Conservation (phyloP, 164 flowering plant species). For the Berberis thunbergii region DNA sequence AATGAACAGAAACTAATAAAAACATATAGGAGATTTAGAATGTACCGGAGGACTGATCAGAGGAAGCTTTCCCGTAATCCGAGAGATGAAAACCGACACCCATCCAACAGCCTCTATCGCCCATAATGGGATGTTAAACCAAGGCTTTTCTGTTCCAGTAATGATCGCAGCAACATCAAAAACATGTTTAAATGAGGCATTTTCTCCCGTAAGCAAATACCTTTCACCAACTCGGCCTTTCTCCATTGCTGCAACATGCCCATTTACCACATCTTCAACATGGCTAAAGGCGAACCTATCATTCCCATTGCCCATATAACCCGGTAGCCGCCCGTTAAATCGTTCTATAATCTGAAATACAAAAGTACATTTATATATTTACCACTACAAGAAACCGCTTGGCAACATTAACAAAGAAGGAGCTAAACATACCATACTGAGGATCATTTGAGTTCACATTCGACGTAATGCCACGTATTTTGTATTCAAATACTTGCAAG, state of each 20-base stretch:
- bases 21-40: background rate
- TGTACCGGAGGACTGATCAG: constrained; percentile 84
- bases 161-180: constrained; percentile 67
- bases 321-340: constrained; percentile 78
- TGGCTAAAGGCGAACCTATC: constrained; percentile 70
- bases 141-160: constrained; percentile 53
- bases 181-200: constrained; percentile 68
- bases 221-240: constrained; percentile 73
- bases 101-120: constrained; percentile 63
- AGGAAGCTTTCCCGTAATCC: constrained; percentile 71
- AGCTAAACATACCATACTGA: background rate
- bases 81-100: constrained; percentile 46
- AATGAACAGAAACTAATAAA: background rate
- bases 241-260: constrained; percentile 72
- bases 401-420: background rate
- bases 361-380: background rate
- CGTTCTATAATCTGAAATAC: constrained; percentile 65
- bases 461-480: too few relatives aligned
- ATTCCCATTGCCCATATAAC: constrained; percentile 65
- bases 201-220: constrained; percentile 88
- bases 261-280: constrained; percentile 80
- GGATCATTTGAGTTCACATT: background rate
- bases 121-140: constrained; percentile 58
- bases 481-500: too few relatives aligned
- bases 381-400: background rate